phyloP scores from a whole-genome alignment of 306 rosid genomes.

The Vigna unguiculata region DNA sequence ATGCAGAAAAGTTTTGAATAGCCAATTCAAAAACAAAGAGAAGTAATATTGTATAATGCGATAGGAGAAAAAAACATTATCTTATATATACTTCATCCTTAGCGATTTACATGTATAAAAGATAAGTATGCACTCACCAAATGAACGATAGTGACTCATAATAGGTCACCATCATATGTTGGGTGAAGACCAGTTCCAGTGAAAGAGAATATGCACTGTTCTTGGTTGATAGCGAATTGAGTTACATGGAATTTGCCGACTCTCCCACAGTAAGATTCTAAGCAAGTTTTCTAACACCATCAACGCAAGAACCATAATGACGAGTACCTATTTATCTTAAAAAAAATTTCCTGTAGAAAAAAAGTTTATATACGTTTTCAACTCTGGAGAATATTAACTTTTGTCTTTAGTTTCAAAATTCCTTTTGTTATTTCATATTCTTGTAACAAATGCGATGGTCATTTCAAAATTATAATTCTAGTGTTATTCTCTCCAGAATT shows the following conservation, averaged over 20 bases:
- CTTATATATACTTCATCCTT: slow-evolving; percentile 27
- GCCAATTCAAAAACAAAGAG: slow-evolving; percentile 28
- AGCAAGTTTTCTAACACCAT: neutral
- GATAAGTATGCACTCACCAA: neutral
- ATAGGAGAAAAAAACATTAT: slow-evolving; percentile 19
- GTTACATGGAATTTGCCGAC: slow-evolving; percentile 48
- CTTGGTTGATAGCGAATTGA: slow-evolving; percentile 42
- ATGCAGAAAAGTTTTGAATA: neutral
- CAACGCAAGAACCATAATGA: neutral
- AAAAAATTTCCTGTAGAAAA: too few species aligned
- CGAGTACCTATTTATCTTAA: too few species aligned
- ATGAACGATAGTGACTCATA: neutral
- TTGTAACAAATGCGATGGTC: too few species aligned
- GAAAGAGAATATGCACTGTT: slow-evolving; percentile 1
- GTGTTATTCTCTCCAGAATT: too few species aligned
- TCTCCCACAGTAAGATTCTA: slow-evolving; percentile 42
- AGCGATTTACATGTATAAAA: too few species aligned
- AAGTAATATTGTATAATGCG: slow-evolving; percentile 8
- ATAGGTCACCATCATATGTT: slow-evolving; percentile 3
- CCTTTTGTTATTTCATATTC: too few species aligned
- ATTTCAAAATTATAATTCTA: too few species aligned
- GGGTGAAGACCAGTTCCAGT: slow-evolving; percentile 37
- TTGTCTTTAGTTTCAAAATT: neutral
- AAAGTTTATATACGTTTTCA: too few species aligned
- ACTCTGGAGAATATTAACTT: neutral